A percentile compares a stretch with the other conserved stretches of the same genome.
Conservation (phyloP, 257 asterid genomes). For the Nicotiana attenuata region DNA sequence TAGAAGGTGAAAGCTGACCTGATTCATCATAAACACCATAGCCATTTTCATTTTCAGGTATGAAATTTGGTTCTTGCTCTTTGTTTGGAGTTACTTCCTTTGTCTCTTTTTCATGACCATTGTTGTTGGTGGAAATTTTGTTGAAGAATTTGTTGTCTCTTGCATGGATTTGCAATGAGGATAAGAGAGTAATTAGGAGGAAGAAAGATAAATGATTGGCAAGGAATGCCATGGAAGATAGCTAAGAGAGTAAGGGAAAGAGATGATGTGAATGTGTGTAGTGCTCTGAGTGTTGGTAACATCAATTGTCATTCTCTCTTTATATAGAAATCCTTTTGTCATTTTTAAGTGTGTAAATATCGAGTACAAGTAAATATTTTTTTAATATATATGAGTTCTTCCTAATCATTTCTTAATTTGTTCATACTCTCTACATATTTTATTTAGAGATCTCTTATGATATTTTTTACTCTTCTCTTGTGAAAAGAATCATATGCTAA, state of each 20-base stretch:
- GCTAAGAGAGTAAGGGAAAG: background rate
- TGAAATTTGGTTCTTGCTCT: conserved; percentile 29
- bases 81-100: conserved; percentile 1
- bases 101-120: background rate
- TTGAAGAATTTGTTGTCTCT: conserved; percentile 51
- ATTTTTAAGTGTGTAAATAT: background rate
- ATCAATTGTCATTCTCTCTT: background rate
- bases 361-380: too few species aligned
- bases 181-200: conserved; percentile 28
- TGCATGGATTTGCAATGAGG: conserved; percentile 28
- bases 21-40: conserved; percentile 59
- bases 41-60: conserved; percentile 34
- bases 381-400: too few species aligned
- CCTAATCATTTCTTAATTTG: too few species aligned
- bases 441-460: too few species aligned
- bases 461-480: too few species aligned
- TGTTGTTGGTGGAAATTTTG: conserved; percentile 40
- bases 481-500: too few species aligned
- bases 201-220: conserved; percentile 28
- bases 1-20: conserved; percentile 42
- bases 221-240: conserved; percentile 35
- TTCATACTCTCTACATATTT: background rate
- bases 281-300: background rate
- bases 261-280: background rate
- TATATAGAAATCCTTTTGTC: background rate